Base-by-base conservation (phyloP, 2,329 filamentous ascomycete genomes). In the Xylariales sp. region DNA sequence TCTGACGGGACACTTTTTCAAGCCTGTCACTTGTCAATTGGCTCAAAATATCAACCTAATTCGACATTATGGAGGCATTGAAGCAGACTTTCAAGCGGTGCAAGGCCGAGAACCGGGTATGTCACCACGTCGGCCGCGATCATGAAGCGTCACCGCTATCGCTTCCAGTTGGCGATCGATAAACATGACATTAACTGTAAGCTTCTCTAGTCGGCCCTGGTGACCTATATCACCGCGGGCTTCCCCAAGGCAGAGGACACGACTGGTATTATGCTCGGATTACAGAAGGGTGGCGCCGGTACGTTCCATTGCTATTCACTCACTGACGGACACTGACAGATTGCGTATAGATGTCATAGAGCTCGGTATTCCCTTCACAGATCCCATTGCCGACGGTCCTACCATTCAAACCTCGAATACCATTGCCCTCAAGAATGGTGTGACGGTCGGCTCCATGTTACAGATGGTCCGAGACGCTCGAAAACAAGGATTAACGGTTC, bases 341-440 rank as follows among this genome's bases (percentile, higher is more conserved):
- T 25, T 16, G 34, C 11, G 38, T 18, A 5, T 53, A 88, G 93
- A 98, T 64, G 73, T 98, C 46, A 94, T 98, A 57, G 93, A 98
- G 66, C 81, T 98, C 52, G 93, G 91, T 49, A 82, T 95, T 43
- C 93, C 93, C 39, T 98, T 98, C 70, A 96, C 91, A 57, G 93
- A 98, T 63, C 93, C 93, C 44, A 97, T 97, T 65, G 93, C 91
- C 53, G 93, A 98, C 66, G 93, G 93, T 20, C 93, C 93, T 25
- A 96, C 90, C 4, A 97, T 98, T 52, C 93, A 98, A 70, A 93
- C 82, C 49, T 81, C 93, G 51, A 98, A 98, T 68, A 96, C 88
- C 29, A 81, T 85, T 64, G 90, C 93, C 28, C 80, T 98, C 33
- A 69, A 82, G 55, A 91, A 98, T 71, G 88, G 89, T 46, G 87